Evolutionary conservation across 805 yeast genomes (phyloP).

Genomic region (Metschnikowia koreensis): DNA sequence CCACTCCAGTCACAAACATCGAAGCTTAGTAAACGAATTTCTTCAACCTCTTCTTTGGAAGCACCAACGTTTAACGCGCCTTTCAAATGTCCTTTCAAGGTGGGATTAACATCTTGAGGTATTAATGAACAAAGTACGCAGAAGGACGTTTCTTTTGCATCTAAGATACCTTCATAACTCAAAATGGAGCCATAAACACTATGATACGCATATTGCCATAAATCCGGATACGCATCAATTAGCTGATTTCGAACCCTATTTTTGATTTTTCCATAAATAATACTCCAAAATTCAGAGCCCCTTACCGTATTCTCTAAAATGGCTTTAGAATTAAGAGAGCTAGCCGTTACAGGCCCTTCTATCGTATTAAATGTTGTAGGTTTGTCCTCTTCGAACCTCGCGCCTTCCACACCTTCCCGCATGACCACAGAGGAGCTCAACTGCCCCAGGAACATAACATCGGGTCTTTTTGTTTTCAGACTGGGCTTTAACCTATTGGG

Average conservation of each 20-base stretch:
- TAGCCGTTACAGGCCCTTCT: constrained; percentile 40
- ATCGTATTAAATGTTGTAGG: constrained; percentile 30
- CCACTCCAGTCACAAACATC: constrained; percentile 75
- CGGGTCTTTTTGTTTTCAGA: constrained; percentile 26
- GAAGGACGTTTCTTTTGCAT: constrained; percentile 69
- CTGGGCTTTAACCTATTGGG: constrained; percentile 42
- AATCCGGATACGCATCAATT: constrained; percentile 76
- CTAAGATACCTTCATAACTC: constrained; percentile 61
- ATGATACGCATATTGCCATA: constrained; percentile 69
- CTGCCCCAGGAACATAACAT: constrained; percentile 31
- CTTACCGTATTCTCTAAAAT: constrained; percentile 34
- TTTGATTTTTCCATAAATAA: constrained; percentile 74
- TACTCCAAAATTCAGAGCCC: constrained; percentile 70
- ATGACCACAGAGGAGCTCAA: constrained; percentile 38
- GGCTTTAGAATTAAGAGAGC: constrained; percentile 28
- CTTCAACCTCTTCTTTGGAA: constrained; percentile 57
- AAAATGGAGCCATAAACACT: constrained; percentile 78
- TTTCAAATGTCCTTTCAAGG: constrained; percentile 82
- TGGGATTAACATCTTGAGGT: constrained; percentile 93
- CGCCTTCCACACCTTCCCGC: constrained; percentile 40
- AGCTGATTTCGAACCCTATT: constrained; percentile 65
- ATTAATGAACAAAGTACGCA: constrained; percentile 76
- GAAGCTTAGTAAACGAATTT: constrained; percentile 60
- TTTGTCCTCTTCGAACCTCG: constrained; percentile 28
- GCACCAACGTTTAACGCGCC: constrained; percentile 86